Evolutionary conservation across 2,329 filamentous ascomycete species (phyloP), one percentile per base, ranked within the genome.

Genomic region (Ophiostoma novo-ulmi): DNA sequence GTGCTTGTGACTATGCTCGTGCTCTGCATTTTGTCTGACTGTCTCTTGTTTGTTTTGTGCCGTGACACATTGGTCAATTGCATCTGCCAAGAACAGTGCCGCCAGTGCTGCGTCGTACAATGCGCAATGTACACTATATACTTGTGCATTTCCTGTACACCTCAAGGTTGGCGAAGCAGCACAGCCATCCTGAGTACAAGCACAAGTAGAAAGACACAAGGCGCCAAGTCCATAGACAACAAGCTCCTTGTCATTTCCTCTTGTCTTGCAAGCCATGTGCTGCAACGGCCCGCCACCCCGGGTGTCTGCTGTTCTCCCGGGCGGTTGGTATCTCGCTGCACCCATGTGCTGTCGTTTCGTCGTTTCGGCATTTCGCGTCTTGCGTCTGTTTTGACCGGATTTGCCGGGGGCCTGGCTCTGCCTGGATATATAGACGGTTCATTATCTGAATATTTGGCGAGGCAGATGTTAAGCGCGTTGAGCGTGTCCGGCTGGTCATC

Each of bases 221-320:
- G 31, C 31, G 31, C 31, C 31, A 31, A 31, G 31, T 31, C 31
- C 31, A 31, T 31, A 31, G 31, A 31, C 31, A 31, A 35, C 26
- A 31, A 26, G 13, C 11, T 17, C 58, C 58, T 63, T 26, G 11
- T 63, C 58, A 63, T 26, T 58, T 26, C 14, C 58, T 52, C 58
- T 14, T 35, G 58, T 36, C 26, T 63, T 63, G 58, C 14, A 26
- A 31, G 58, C 26, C 26, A 63, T 63, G 58, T 63, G 58, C 22
- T 35, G 58, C 58, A 63, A 63, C 58, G 58, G 58, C 26, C 26
- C 58, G 58, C 26, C 58, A 63, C 26, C 58, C 52, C 58, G 58
- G 58, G 22, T 36, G 58, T 35, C 26, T 35, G 58, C 58, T 63
- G 58, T 35, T 63, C 52, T 63, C 26, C 58, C 58, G 26, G 55